Evolutionary conservation across 2,329 filamentous ascomycete genomes (phyloP), one percentile per base, ranked within the genome.

Genomic region (Pochonia chlamydosporia): DNA sequence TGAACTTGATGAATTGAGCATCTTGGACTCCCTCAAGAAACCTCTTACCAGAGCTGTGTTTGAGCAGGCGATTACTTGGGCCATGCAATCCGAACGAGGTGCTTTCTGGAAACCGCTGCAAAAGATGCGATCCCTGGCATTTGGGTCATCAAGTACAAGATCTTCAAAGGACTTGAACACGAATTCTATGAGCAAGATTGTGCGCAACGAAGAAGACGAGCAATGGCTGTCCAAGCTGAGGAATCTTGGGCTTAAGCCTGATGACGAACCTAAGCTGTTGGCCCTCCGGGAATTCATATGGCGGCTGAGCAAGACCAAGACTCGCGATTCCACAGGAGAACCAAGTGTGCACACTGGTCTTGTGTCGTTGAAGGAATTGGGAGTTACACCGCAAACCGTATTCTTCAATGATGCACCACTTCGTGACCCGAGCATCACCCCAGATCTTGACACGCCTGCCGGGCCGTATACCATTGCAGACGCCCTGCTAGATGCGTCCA

Each of bases 151-250:
- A 5, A 58, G 57, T 4, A 76, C 73, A 2, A 74, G 80, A 51
- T 75, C 78, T 40, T 72, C 77, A 40, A 75, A 72, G 57, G 82
- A 85, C 51, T 63, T 76, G 44, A 75, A 74, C 31, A 63, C 71
- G 42, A 78, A 76, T 56, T 73, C 81, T 9, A 67, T 93, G 24
- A 76, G 73, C 52, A 82, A 80, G 54, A 70, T 87, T 3, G 69
- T 78, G 1, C 91, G 83, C 60, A 96, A 91, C 55, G 90, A 95
- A 8, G 92, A 97, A 63, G 93, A 99, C 60, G 90, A 96, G 52
- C 82, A 90, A 55, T 97, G 93, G 91, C 72, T 99, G n/a, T 75
- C 79, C 13, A 86, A 89, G 53, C 69, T 99, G 41, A 81, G 87
- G 43, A 95, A 89, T 53, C 81, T 95, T 36, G 93, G 93, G 0